These are phyloP conservation scores for Endocarpon pusillum DNA, from an alignment of 495 filamentous ascomycete species.

Conservation along the genomic window DNA sequence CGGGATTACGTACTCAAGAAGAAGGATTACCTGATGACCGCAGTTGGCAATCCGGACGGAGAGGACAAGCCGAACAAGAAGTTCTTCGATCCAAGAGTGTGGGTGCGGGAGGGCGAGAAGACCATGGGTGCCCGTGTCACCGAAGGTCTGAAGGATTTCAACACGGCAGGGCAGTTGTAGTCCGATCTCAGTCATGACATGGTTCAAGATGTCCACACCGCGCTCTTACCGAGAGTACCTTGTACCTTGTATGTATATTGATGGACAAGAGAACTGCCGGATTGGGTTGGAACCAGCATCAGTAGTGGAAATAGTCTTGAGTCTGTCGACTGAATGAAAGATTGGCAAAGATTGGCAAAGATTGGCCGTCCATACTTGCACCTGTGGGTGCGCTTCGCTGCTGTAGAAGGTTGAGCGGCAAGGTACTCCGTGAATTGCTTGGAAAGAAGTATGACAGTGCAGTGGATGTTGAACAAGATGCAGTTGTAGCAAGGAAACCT, in stretches of 20 bases:
- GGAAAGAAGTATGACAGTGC: too few species aligned
- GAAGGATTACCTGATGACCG: conserved; percentile 76
- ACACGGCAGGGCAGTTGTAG: conserved; percentile 75
- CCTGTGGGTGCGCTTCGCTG: too few species aligned
- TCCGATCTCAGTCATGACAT: conserved; percentile 3
- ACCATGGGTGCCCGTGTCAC: conserved; percentile 73
- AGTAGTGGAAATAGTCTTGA: neutral
- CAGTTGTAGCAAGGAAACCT: too few species aligned
- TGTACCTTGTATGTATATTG: neutral
- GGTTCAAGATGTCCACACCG: neutral
- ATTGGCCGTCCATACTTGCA: conserved; percentile 6
- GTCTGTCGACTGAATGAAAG: neutral
- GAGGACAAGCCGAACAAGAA: conserved; percentile 98
- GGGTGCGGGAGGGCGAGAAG: conserved; percentile 91
- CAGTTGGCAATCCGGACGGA: conserved; percentile 91
- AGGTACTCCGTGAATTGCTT: too few species aligned
- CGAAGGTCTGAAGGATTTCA: conserved; percentile 80
- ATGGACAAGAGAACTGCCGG: neutral
- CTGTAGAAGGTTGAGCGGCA: too few species aligned
- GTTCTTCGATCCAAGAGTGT: conserved; percentile 66
- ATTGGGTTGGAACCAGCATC: conserved; percentile 2
- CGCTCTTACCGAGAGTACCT: too few species aligned
- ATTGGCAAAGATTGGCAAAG: conserved; percentile 4
- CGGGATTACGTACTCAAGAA: conserved; percentile 86
- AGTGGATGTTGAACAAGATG: too few species aligned